A percentile compares a stretch with the other conserved stretches of the same genome.
Evolutionary conservation across 345 rosid genomes (phyloP).

Genomic region (Eucalyptus guilfoylei): DNA sequence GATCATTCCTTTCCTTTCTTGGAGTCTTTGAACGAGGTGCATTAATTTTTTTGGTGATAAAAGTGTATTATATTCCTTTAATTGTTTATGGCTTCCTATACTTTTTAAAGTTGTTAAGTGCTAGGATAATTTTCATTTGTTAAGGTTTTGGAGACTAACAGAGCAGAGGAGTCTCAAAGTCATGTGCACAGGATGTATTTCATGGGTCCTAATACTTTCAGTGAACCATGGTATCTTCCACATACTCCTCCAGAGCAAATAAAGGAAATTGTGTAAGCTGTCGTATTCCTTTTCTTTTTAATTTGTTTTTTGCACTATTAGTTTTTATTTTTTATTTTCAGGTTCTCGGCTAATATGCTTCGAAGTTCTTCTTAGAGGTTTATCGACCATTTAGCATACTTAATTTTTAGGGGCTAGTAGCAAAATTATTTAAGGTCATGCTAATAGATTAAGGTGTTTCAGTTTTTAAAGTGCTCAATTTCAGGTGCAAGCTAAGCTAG

Average conservation of each 20-base stretch:
- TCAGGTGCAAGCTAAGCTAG: not conserved
- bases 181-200: constrained; percentile 98
- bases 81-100: not conserved
- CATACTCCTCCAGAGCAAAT: constrained; percentile 93
- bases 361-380: not conserved
- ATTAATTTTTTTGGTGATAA: not conserved
- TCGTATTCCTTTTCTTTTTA: not conserved
- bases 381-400: not conserved
- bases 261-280: constrained; percentile 89
- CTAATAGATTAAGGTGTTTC: not conserved
- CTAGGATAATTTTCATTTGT: not conserved
- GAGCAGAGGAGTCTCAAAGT: constrained; percentile 92
- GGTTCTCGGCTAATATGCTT: not conserved
- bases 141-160: constrained; percentile 95
- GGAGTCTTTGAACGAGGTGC: constrained; percentile 96
- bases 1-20: constrained; percentile 97
- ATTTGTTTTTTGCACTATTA: not conserved
- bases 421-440: not conserved
- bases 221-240: constrained; percentile 97
- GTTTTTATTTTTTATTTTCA: not conserved
- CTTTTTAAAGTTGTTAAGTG: not conserved
- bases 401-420: not conserved
- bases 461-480: not conserved
- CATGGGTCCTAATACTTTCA: constrained; percentile 92
- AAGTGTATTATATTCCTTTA: not conserved